Conservation (phyloP, 306 rosid genomes). For the Pachyrhizus erosus region DNA sequence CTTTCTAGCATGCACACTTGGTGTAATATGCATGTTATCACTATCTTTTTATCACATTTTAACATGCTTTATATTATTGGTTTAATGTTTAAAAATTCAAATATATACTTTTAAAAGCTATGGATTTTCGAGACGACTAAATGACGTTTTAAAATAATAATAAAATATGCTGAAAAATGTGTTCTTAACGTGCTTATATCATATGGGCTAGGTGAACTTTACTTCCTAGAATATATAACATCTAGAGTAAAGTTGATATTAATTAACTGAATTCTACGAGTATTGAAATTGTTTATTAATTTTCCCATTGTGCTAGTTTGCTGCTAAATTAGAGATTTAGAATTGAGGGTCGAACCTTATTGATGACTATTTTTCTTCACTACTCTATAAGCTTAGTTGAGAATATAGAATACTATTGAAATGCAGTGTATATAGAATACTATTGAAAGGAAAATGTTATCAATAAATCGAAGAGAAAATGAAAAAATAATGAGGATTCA, state of each 20-base stretch:
- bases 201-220: background rate
- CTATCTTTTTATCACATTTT: background rate
- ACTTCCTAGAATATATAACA: too few species aligned
- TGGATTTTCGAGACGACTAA: background rate
- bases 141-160: background rate
- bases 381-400: too few species aligned
- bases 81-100: background rate
- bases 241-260: too few species aligned
- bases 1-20: background rate
- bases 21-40: background rate
- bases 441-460: background rate
- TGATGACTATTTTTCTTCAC: too few species aligned
- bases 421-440: too few species aligned
- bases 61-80: background rate
- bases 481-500: background rate
- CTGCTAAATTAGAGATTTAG: too few species aligned
- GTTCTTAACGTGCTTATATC: background rate
- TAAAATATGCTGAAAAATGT: background rate
- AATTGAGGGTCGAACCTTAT: too few species aligned
- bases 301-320: background rate
- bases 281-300: background rate
- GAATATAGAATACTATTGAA: too few species aligned
- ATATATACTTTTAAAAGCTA: background rate
- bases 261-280: background rate
- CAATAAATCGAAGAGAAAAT: background rate